Percentiles rank a stretch among this genome's conserved stretches.
These are phyloP conservation scores for Globisporangium radiosum DNA, from an alignment of 352 stramenopile genomes.

Conservation along the genomic window DNA sequence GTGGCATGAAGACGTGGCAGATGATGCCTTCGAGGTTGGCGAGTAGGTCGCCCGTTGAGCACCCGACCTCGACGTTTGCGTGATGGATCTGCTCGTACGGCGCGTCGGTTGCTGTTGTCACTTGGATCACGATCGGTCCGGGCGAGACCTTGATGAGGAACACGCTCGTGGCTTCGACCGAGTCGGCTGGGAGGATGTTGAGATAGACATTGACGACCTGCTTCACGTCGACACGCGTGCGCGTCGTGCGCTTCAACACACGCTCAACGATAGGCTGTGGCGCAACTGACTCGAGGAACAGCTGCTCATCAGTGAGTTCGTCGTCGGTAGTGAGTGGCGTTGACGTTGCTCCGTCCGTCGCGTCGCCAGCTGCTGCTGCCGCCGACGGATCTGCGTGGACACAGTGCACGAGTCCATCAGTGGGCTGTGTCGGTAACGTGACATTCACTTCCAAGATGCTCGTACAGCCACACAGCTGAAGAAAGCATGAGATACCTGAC, in stretches of 20 bases:
- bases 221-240: conserved; percentile 38
- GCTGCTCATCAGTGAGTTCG: conserved; percentile 61
- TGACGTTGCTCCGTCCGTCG: not conserved
- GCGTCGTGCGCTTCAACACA: conserved; percentile 42
- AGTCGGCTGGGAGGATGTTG: conserved; percentile 58
- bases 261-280: conserved; percentile 24
- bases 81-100: conserved; percentile 44
- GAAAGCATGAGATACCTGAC: no score
- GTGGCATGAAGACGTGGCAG: conserved; percentile 85
- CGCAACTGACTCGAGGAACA: conserved; percentile 49
- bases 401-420: not conserved
- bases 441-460: conserved; percentile 14
- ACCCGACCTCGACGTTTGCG: conserved; percentile 79
- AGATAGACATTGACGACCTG: conserved; percentile 60
- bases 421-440: not conserved
- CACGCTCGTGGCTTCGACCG: conserved; percentile 51
- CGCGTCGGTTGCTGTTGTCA: conserved; percentile 1
- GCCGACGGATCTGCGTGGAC: not conserved
- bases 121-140: conserved; percentile 40
- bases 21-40: conserved; percentile 83
- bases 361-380: not conserved
- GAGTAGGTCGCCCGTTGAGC: conserved; percentile 80
- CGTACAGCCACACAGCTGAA: conserved; percentile 10
- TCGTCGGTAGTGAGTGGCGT: not conserved
- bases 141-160: conserved; percentile 76